A percentile compares a stretch with the other conserved stretches of the same genome.
Conservation (phyloP, 2,329 filamentous ascomycete species). For the Aspergillus floridensis region DNA sequence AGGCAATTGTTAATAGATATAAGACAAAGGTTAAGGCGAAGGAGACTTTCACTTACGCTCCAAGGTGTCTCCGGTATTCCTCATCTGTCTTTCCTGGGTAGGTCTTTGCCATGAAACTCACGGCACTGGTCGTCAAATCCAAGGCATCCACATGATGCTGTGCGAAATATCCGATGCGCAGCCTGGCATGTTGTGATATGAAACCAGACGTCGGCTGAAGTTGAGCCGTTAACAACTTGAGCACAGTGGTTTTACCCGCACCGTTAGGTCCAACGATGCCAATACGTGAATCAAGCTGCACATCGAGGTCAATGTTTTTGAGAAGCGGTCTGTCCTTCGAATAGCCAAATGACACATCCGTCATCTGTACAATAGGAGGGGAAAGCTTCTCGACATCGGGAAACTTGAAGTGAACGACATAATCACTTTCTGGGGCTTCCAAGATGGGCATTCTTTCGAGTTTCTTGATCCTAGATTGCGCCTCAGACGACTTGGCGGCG, state of each 20-base stretch:
- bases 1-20: background rate
- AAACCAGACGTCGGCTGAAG: slow-evolving; percentile 72
- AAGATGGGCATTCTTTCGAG: slow-evolving; percentile 94
- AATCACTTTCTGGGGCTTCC: slow-evolving; percentile 86
- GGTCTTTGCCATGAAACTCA: slow-evolving; percentile 91
- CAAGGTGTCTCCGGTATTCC: slow-evolving; percentile 92
- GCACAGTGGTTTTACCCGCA: slow-evolving; percentile 96
- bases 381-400: slow-evolving; percentile 97
- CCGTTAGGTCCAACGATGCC: slow-evolving; percentile 99
- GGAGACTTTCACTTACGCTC: slow-evolving; percentile 63
- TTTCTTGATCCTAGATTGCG: slow-evolving; percentile 98
- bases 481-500: slow-evolving; percentile 96
- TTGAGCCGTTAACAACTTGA: slow-evolving; percentile 92
- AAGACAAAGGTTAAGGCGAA: background rate
- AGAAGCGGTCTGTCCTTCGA: slow-evolving; percentile 74
- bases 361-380: slow-evolving; percentile 97
- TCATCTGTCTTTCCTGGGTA: slow-evolving; percentile 92
- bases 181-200: slow-evolving; percentile 82
- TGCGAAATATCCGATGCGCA: slow-evolving; percentile 94
- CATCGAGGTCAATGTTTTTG: slow-evolving; percentile 85
- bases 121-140: slow-evolving; percentile 82
- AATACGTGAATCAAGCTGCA: slow-evolving; percentile 96
- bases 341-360: slow-evolving; percentile 87
- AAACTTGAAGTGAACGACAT: slow-evolving; percentile 95
- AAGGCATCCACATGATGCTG: slow-evolving; percentile 98